A percentile compares a stretch with the other conserved stretches of the same genome.
phyloP scores from a whole-genome alignment of 139 green algal genomes.

The Chloropicon primus region DNA sequence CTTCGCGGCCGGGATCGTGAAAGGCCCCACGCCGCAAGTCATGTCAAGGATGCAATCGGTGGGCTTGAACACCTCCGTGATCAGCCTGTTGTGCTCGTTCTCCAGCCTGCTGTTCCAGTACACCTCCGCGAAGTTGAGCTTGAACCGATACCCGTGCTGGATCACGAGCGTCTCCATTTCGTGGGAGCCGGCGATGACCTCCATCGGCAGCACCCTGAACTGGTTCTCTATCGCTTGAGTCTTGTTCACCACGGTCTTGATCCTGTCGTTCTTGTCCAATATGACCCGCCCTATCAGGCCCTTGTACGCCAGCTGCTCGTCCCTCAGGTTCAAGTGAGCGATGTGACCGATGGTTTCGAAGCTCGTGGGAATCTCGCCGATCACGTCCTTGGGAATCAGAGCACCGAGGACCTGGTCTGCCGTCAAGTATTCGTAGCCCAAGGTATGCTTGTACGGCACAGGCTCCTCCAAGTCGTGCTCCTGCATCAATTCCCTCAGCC shows the following conservation, averaged over 20 bases:
- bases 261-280: conserved; percentile 67
- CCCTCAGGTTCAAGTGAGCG: conserved; percentile 85
- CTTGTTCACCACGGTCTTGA: conserved; percentile 94
- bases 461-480: conserved; percentile 3
- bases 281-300: conserved; percentile 49
- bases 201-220: conserved; percentile 86
- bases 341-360: conserved; percentile 96
- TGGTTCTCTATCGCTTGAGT: conserved; percentile 73
- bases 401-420: conserved; percentile 25
- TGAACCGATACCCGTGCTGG: conserved; percentile 73
- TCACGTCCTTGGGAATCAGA: conserved; percentile 2
- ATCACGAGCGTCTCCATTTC: conserved; percentile 55
- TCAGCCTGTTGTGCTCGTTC: conserved; percentile 76
- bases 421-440: conserved; percentile 49
- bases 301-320: conserved; percentile 72
- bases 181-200: conserved; percentile 74
- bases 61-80: neutral
- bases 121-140: conserved; percentile 81
- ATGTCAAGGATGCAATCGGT: conserved; percentile 62
- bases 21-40: conserved; percentile 74
- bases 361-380: conserved; percentile 59
- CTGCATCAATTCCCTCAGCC: conserved; percentile 2
- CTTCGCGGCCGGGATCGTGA: conserved; percentile 79
- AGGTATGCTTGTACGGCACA: conserved; percentile 17
- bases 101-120: conserved; percentile 99